These are phyloP conservation scores for Penicillium decumbens DNA, from an alignment of 2,329 filamentous ascomycete species.

Conservation along the genomic window DNA sequence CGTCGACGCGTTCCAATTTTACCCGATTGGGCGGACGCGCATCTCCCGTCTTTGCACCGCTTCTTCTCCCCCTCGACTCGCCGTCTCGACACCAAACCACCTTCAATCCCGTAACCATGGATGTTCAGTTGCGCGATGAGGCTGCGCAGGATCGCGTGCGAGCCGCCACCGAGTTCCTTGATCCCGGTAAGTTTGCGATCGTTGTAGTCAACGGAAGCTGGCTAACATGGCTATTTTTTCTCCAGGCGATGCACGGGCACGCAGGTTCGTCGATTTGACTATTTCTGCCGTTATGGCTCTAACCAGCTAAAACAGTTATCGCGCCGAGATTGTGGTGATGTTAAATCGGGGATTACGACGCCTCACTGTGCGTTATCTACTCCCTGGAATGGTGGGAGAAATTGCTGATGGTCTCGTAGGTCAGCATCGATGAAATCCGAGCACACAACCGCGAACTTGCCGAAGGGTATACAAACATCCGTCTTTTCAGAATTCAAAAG, in stretches of 20 bases:
- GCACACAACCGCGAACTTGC: constrained; percentile 81
- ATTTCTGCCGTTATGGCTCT: constrained; percentile 3
- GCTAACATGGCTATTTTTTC: constrained; percentile 16
- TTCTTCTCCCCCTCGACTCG: constrained; percentile 15
- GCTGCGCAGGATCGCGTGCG: constrained; percentile 78
- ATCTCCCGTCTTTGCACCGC: constrained; percentile 16
- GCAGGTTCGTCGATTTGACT: constrained; percentile 42
- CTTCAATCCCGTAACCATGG: constrained; percentile 51
- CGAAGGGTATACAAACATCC: constrained; percentile 47
- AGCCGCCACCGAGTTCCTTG: constrained; percentile 85
- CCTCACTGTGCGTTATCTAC: constrained; percentile 46
- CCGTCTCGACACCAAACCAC: constrained; percentile 11
- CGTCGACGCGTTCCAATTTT: constrained; percentile 34
- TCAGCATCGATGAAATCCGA: constrained; percentile 86
- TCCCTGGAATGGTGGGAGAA: background rate
- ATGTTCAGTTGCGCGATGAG: constrained; percentile 77
- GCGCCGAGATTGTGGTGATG: constrained; percentile 79
- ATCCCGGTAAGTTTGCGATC: constrained; percentile 65
- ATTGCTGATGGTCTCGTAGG: constrained; percentile 36
- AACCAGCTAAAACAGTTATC: constrained; percentile 61
- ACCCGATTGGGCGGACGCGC: constrained; percentile 30
- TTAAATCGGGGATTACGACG: constrained; percentile 58
- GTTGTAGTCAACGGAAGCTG: background rate
- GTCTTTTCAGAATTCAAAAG: background rate
- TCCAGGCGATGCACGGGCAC: constrained; percentile 54